Percentiles rank a stretch among this genome's conserved stretches.
Conservation (phyloP, 768 basidiomycete genomes). For the Tulasnella sp. region DNA sequence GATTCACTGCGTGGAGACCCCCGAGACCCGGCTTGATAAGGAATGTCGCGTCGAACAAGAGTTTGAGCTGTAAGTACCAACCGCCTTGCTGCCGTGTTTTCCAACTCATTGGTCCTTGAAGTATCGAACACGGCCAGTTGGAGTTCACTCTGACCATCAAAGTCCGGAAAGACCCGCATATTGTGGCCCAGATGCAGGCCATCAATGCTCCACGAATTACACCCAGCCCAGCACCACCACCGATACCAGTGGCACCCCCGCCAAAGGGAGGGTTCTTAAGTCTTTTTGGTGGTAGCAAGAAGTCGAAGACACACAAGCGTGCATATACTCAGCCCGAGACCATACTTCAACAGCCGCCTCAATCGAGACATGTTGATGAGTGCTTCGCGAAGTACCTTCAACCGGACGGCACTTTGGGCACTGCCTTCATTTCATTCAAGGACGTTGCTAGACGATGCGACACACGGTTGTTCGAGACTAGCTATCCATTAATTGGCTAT, state of each 20-base stretch:
- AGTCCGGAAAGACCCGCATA: slow-evolving; percentile 77
- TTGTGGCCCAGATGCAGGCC: slow-evolving; percentile 67
- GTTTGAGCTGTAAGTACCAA: slow-evolving; percentile 68
- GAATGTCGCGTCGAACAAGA: slow-evolving; percentile 74
- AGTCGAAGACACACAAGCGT: slow-evolving; percentile 45
- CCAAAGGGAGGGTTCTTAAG: slow-evolving; percentile 65
- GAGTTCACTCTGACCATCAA: slow-evolving; percentile 90
- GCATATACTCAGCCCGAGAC: slow-evolving; percentile 31
- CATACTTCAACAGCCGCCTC: background rate
- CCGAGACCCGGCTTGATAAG: slow-evolving; percentile 52
- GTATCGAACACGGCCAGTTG: slow-evolving; percentile 88
- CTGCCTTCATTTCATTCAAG: slow-evolving; percentile 82
- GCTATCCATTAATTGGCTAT: slow-evolving; percentile 73
- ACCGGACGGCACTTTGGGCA: slow-evolving; percentile 79
- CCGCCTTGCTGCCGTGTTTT: background rate
- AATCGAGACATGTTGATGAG: slow-evolving; percentile 41
- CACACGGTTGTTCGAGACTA: slow-evolving; percentile 74
- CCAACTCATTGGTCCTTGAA: slow-evolving; percentile 28
- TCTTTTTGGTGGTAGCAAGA: slow-evolving; percentile 61
- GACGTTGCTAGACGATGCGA: slow-evolving; percentile 79
- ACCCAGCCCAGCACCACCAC: slow-evolving; percentile 32
- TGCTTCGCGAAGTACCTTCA: slow-evolving; percentile 77
- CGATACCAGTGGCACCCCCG: slow-evolving; percentile 43
- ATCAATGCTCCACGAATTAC: slow-evolving; percentile 42
- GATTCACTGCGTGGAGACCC: slow-evolving; percentile 90